Percentiles rank a stretch among this genome's conserved stretches.
phyloP scores from a whole-genome alignment of 208 protist genomes.

The Acanthamoeba sp. region DNA sequence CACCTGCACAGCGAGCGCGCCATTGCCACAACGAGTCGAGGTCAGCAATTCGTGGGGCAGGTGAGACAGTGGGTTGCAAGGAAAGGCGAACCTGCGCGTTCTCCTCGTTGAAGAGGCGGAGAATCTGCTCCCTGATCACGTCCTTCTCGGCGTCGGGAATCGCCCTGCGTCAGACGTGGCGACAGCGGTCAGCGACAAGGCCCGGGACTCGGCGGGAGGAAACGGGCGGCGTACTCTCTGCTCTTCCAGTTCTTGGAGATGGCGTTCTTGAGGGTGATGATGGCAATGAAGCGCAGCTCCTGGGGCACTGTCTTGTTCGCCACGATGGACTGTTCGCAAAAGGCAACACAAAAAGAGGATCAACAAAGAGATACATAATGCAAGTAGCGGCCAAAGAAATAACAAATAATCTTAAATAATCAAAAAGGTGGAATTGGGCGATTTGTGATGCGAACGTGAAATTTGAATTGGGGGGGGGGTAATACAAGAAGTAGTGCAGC shows the following conservation, averaged over 20 bases:
- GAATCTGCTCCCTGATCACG: conserved; percentile 38
- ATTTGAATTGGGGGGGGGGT: background rate
- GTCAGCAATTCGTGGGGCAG: too few species aligned
- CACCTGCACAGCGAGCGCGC: background rate
- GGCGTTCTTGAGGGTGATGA: conserved; percentile 65
- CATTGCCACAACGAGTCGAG: too few species aligned
- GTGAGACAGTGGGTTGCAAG: too few species aligned
- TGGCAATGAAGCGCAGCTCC: conserved; percentile 54
- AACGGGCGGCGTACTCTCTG: background rate
- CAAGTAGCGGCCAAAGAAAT: background rate
- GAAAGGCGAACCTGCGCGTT: conserved; percentile 9
- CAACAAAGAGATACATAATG: background rate
- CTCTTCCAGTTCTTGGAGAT: conserved; percentile 67
- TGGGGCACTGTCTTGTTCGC: conserved; percentile 56
- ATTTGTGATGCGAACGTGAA: background rate
- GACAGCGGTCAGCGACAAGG: background rate
- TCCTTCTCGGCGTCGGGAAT: conserved; percentile 60
- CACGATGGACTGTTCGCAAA: conserved; percentile 37
- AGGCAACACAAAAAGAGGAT: background rate
- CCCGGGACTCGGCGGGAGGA: background rate
- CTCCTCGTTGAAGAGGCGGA: conserved; percentile 68
- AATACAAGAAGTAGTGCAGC: conserved; percentile 30
- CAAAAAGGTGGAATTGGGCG: background rate
- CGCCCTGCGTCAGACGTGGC: background rate
- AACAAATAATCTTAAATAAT: background rate